phyloP scores from a whole-genome alignment of 2,329 filamentous ascomycete genomes.

The Phialophora expanda region DNA sequence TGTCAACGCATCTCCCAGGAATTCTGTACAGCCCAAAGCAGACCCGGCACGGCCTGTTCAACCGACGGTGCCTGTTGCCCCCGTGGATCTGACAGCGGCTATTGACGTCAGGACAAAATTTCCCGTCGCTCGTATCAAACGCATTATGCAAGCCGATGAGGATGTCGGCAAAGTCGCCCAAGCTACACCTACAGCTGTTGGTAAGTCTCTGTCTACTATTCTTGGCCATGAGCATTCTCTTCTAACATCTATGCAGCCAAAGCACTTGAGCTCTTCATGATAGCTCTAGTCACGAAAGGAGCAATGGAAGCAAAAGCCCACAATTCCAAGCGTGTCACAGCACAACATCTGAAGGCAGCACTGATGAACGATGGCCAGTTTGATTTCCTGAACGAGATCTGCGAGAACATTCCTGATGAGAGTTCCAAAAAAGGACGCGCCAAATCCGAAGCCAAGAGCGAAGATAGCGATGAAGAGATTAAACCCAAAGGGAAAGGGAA shows the following conservation, averaged over 20 bases:
- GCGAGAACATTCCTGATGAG: slow-evolving; percentile 75
- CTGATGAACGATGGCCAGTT: slow-evolving; percentile 88
- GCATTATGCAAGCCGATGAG: slow-evolving; percentile 99
- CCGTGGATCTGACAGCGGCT: slow-evolving; percentile 51
- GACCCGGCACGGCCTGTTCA: slow-evolving; percentile 20
- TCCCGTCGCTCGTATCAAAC: slow-evolving; percentile 94
- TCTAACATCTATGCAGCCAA: slow-evolving; percentile 65
- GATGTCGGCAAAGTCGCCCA: slow-evolving; percentile 98
- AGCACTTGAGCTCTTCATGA: slow-evolving; percentile 97
- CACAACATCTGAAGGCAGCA: slow-evolving; percentile 88
- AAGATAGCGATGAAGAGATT: slow-evolving; percentile 37
- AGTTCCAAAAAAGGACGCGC: slow-evolving; percentile 35
- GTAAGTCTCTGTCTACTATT: slow-evolving; percentile 53
- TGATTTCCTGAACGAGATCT: slow-evolving; percentile 91
- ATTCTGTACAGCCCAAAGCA: slow-evolving; percentile 20
- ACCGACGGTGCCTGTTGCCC: slow-evolving; percentile 24
- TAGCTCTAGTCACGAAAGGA: slow-evolving; percentile 85
- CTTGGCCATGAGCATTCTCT: not conserved
- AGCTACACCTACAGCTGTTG: slow-evolving; percentile 92
- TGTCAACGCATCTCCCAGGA: slow-evolving; percentile 23
- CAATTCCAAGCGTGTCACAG: slow-evolving; percentile 81
- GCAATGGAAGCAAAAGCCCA: slow-evolving; percentile 77
- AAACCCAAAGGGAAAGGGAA: slow-evolving; percentile 35
- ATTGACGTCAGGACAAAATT: slow-evolving; percentile 92
- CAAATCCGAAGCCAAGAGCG: slow-evolving; percentile 38